These are phyloP conservation scores for Otatea glauca DNA, from an alignment of 176 grass and related monocot species.

Conservation along the genomic window DNA sequence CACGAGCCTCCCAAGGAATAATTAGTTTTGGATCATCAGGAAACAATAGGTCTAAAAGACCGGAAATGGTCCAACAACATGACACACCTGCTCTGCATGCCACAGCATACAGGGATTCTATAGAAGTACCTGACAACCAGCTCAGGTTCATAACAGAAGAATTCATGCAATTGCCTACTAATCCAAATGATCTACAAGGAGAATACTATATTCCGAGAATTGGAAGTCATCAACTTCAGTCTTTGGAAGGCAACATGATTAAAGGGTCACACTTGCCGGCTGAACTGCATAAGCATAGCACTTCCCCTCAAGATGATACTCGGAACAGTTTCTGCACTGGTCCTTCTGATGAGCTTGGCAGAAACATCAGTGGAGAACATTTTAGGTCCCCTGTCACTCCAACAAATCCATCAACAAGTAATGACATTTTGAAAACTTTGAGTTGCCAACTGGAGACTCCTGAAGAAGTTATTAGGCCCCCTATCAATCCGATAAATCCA, in stretches of 20 bases:
- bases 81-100: conserved; percentile 15
- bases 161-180: conserved; percentile 27
- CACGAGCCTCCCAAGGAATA: conserved; percentile 38
- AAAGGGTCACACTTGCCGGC: not conserved
- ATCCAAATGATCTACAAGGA: not conserved
- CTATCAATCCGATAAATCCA: conserved; percentile 29
- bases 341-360: conserved; percentile 4
- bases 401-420: conserved; percentile 20
- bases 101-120: conserved; percentile 22
- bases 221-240: conserved; percentile 33
- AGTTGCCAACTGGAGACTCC: conserved; percentile 19
- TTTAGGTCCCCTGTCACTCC: not conserved
- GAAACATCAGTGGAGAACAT: conserved; percentile 12
- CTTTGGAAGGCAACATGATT: conserved; percentile 23
- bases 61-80: conserved; percentile 32
- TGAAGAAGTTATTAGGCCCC: conserved; percentile 16
- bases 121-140: conserved; percentile 40
- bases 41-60: conserved; percentile 37
- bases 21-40: conserved; percentile 36
- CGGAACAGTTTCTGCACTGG: not conserved
- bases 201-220: conserved; percentile 21
- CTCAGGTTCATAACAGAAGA: conserved; percentile 34
- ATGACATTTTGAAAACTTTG: not conserved
- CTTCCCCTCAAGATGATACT: conserved; percentile 26
- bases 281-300: conserved; percentile 33